Evolutionary conservation across 768 basidiomycete genomes (phyloP), one percentile per base, ranked within the genome.

Genomic region (Terana coerulea): DNA sequence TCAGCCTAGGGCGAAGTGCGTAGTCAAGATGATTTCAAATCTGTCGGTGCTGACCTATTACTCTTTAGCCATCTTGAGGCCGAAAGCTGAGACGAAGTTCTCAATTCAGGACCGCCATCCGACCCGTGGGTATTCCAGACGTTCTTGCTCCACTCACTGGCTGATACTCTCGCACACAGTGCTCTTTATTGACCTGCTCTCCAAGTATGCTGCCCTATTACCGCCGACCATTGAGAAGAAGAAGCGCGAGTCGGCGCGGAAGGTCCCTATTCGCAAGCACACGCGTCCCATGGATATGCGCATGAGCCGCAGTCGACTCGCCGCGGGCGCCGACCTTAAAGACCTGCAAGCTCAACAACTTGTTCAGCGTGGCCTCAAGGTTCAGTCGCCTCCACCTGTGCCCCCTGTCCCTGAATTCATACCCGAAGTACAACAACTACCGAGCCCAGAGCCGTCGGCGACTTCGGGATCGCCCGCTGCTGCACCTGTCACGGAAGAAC

Each of bases 21-120:
- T 70, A 12, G 1, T 55, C n/a, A 19, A 52, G 2, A 35, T 5
- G 26, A 50, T 26, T 29, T 31, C 28, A 44, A 33, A 14, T 15
- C 31, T 45, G 8, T 22, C n/a, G 12, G 30, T 14, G 21, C 15
- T 3, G 33, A 44, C 52, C 10, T 50, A 10, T 11, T 52, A 43
- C 9, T 46, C 35, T 41, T 5, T 55, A 94, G 91, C 82, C 25
- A 78, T 98, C 41, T 72, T 95, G 28, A 75, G 93, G 24, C 95
- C 95, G 17, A 88, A 84, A 67, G 61, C 74, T 34, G 94, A 98
- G 64, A 85, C 83, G 5, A 81, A 91, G 50, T 64, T 94, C 22
- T 91, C 94, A 3, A 85, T 98, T 54, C 91, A 95, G 66, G 94
- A 94, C 64, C 88, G 92, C 34, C 86, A 95, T 71, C 83, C 91